Conservation (phyloP, 2,329 filamentous ascomycete genomes). For the Pyrenochaeta sp. region DNA sequence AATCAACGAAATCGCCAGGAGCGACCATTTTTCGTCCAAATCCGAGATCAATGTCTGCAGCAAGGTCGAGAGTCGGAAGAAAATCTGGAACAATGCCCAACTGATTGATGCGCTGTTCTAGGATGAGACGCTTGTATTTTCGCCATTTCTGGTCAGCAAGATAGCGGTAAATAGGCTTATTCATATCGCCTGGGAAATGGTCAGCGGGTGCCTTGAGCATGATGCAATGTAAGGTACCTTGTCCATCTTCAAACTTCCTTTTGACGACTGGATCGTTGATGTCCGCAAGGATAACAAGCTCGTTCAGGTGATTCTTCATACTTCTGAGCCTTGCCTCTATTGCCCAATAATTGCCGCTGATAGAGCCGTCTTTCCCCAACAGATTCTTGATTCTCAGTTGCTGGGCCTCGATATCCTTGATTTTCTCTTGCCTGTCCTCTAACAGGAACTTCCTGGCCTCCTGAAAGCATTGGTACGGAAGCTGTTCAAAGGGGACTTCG, state of each 20-base stretch:
- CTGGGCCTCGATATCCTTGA: conserved; percentile 74
- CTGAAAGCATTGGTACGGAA: conserved; percentile 98
- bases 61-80: conserved; percentile 79
- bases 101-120: conserved; percentile 85
- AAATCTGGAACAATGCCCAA: conserved; percentile 90
- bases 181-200: conserved; percentile 80
- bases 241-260: conserved; percentile 90
- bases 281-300: conserved; percentile 87
- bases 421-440: conserved; percentile 81
- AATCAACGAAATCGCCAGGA: conserved; percentile 82
- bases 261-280: conserved; percentile 96
- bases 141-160: conserved; percentile 90
- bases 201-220: conserved; percentile 8
- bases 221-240: conserved; percentile 66
- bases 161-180: conserved; percentile 92
- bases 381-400: conserved; percentile 73
- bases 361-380: conserved; percentile 64
- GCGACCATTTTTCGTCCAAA: conserved; percentile 76
- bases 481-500: conserved; percentile 85
- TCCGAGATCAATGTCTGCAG: conserved; percentile 80
- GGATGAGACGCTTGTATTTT: conserved; percentile 78
- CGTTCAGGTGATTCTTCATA: conserved; percentile 76
- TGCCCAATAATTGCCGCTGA: conserved; percentile 69
- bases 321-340: conserved; percentile 74
- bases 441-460: conserved; percentile 86